phyloP scores from a whole-genome alignment of 441 rosid species.

The Populus trichocarpa region DNA sequence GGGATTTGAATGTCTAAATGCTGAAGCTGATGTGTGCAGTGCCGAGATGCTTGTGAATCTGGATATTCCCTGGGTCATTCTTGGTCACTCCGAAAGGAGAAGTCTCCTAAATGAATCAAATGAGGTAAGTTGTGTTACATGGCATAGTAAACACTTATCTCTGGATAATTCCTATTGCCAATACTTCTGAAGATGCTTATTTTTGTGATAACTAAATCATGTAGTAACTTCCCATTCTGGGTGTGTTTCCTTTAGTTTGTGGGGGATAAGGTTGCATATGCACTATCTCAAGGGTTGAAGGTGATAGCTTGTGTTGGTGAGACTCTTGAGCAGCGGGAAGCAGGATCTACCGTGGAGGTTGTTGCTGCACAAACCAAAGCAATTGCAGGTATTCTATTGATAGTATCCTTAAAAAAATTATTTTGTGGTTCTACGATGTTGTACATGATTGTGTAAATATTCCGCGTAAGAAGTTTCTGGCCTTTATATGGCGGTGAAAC shows the following conservation, averaged over 20 bases:
- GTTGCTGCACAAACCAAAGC: slow-evolving; percentile 75
- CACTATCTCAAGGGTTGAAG: slow-evolving; percentile 60
- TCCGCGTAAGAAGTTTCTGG: not conserved
- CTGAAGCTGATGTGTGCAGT: slow-evolving; percentile 27
- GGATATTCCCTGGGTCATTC: slow-evolving; percentile 63
- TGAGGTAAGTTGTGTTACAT: slow-evolving; percentile 29
- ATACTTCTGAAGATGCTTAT: not conserved
- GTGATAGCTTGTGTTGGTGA: slow-evolving; percentile 77
- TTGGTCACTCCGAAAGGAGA: slow-evolving; percentile 75
- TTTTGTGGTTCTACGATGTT: not conserved
- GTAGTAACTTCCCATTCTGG: slow-evolving; percentile 1
- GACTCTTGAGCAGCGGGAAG: slow-evolving; percentile 70
- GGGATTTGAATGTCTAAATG: not conserved
- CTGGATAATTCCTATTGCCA: not conserved
- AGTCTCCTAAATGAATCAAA: slow-evolving; percentile 46
- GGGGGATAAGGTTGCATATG: slow-evolving; percentile 64
- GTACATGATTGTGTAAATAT: not conserved
- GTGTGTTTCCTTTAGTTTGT: slow-evolving; percentile 44
- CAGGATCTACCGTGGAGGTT: slow-evolving; percentile 58
- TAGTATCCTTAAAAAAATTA: no score
- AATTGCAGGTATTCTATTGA: slow-evolving; percentile 40
- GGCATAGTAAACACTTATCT: not conserved
- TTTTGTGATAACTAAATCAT: not conserved
- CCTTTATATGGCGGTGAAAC: not conserved
- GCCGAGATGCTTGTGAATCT: slow-evolving; percentile 69